Evolutionary conservation across 2,329 filamentous ascomycete species (phyloP).

Genomic region (Talaromyces verruculosus): DNA sequence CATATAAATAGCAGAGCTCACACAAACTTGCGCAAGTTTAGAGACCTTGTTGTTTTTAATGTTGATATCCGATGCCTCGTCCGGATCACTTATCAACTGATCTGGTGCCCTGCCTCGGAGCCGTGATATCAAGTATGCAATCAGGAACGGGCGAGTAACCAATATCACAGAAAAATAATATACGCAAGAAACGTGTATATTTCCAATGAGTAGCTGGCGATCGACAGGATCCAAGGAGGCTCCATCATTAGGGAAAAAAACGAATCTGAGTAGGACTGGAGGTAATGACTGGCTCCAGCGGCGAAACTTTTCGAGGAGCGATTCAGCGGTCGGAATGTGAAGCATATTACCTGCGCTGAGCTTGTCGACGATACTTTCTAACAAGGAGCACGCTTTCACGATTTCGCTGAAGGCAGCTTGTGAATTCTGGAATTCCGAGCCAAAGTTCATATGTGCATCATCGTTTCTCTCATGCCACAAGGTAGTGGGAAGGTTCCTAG

Average conservation of each 20-base stretch:
- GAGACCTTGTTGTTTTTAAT: constrained; percentile 16
- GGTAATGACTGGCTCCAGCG: neutral
- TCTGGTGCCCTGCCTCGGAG: neutral
- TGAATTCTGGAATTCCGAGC: neutral
- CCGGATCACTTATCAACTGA: neutral
- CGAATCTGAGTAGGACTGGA: neutral
- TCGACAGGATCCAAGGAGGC: neutral
- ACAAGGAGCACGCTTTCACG: neutral
- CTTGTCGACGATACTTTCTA: neutral
- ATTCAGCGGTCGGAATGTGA: neutral
- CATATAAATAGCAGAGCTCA: constrained; percentile 14
- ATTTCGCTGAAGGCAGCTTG: neutral
- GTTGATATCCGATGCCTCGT: neutral
- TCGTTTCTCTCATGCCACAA: neutral
- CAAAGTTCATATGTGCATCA: neutral
- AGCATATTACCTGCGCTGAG: neutral
- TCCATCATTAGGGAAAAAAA: neutral
- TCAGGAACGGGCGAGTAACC: neutral
- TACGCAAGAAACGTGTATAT: neutral
- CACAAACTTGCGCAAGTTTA: constrained; percentile 8
- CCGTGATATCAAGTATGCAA: neutral
- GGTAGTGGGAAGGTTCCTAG: neutral
- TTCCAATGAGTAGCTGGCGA: neutral
- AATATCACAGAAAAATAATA: neutral
- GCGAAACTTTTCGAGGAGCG: neutral